Conservation (phyloP, 1,284 basidiomycete genomes). For the Coniferiporia weirii region DNA sequence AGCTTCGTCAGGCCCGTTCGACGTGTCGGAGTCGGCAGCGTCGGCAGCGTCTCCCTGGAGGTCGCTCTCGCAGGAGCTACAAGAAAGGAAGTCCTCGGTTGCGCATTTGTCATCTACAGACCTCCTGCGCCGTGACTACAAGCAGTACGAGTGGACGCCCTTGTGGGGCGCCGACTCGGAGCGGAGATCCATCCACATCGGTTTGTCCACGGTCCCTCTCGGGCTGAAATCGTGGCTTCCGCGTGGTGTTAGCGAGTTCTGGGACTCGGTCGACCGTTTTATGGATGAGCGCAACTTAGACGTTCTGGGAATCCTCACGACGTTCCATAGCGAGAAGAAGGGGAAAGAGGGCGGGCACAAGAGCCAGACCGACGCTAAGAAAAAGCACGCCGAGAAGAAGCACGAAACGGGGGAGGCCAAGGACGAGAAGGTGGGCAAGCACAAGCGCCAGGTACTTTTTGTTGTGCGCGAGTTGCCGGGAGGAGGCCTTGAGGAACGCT, state of each 20-base stretch:
- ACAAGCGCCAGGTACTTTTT: slow-evolving; percentile 53
- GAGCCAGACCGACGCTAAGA: slow-evolving; percentile 15
- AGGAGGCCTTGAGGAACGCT: slow-evolving; percentile 17
- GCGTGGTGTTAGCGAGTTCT: slow-evolving; percentile 35
- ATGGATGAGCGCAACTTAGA: slow-evolving; percentile 61
- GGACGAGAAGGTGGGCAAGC: background rate
- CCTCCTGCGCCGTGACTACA: slow-evolving; percentile 88
- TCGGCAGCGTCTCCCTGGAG: slow-evolving; percentile 37
- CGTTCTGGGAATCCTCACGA: slow-evolving; percentile 75
- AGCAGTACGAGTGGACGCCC: slow-evolving; percentile 65
- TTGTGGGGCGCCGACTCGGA: slow-evolving; percentile 29
- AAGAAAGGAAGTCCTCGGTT: slow-evolving; percentile 63
- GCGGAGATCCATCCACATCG: slow-evolving; percentile 40
- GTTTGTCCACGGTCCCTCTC: slow-evolving; percentile 77
- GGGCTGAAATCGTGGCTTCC: slow-evolving; percentile 50
- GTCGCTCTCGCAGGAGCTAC: slow-evolving; percentile 49
- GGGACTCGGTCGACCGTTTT: slow-evolving; percentile 50
- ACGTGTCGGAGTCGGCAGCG: background rate
- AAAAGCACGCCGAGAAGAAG: background rate
- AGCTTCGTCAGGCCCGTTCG: background rate
- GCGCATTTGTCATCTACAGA: slow-evolving; percentile 67
- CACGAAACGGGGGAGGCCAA: too few species aligned
- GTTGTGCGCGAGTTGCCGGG: slow-evolving; percentile 22
- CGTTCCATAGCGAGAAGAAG: slow-evolving; percentile 42
- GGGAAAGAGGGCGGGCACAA: slow-evolving; percentile 55